Conservation (phyloP, 352 stramenopile species). For the Blastocystis hominis region DNA sequence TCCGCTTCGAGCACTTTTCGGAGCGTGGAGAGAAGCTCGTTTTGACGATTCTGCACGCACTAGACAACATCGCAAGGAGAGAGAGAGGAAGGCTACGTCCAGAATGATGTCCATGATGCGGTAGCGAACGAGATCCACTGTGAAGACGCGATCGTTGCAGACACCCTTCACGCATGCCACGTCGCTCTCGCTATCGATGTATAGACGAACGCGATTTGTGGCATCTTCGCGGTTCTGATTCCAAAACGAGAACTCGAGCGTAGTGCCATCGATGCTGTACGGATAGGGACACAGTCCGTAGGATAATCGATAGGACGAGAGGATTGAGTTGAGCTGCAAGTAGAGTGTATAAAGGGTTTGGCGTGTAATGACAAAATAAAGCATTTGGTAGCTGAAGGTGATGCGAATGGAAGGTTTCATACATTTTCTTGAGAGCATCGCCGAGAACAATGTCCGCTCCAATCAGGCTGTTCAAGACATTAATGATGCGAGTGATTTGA, state of each 20-base stretch:
- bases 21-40: not conserved
- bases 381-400: constrained; percentile 20
- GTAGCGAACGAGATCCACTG: constrained; percentile 14
- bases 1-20: not conserved
- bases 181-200: not conserved
- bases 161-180: not conserved
- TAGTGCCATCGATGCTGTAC: constrained; percentile 23
- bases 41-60: not conserved
- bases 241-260: constrained; percentile 35
- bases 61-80: not conserved
- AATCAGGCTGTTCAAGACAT: not conserved
- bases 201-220: not conserved
- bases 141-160: constrained; percentile 24
- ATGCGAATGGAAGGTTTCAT: not conserved
- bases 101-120: constrained; percentile 19
- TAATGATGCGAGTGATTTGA: constrained; percentile 7
- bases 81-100: not conserved
- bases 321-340: not conserved
- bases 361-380: constrained; percentile 27
- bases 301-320: not conserved
- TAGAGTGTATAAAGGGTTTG: constrained; percentile 30
- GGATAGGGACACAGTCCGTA: not conserved
- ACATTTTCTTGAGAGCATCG: not conserved
- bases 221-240: not conserved
- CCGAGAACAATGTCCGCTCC: not conserved